Evolutionary conservation across 2,329 filamentous ascomycete species (phyloP), one percentile per base, ranked within the genome.

Genomic region (Fusarium tricinctum): DNA sequence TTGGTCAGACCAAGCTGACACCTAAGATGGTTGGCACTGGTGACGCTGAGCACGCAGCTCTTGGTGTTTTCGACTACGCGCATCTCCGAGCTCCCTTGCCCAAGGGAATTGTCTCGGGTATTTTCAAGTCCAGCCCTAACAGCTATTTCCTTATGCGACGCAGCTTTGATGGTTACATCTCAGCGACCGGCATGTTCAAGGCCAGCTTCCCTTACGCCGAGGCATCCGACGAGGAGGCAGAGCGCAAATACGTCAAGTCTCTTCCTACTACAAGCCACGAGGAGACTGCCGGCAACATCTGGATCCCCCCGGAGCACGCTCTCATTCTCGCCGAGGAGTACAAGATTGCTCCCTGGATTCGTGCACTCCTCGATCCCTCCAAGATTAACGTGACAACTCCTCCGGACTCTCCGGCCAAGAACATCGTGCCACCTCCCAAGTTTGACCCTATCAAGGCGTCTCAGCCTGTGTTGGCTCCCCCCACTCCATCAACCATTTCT

Each of bases 111-210:
- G 88, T 90, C 28, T 97, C 94, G 8, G 96, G 96, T 76, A 97
- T 99, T 75, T 98, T 98, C 84, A 91, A 92, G 75, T 91, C 90
- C 62, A 90, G 90, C 77, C 95, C 96, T 7, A 93, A 93, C 78
- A 96, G 93, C 72, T 99, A 99, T 81, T 99, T 98, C 79, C 83
- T 99, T 73, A 99, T 99, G 92, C 90, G 93, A 80, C 91, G 92
- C 73, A 95, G 92, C 80, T 88, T 88, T 76, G 93, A 97, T 77
- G 93, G 93, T 65, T 96, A 88, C 78, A 88, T 97, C 59, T 94
- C 92, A 69, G 92, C 92, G 13, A 96, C 92, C 7, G 93, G 93
- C 79, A 95, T 97, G 92, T 97, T 95, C 86, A 96, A 96, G 82
- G 93, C 92, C 33, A 92, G 92, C 3, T 97, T 94, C 75, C 92